Conservation (phyloP, 2,329 filamentous ascomycete genomes). For the Pseudogymnoascus sp. region DNA sequence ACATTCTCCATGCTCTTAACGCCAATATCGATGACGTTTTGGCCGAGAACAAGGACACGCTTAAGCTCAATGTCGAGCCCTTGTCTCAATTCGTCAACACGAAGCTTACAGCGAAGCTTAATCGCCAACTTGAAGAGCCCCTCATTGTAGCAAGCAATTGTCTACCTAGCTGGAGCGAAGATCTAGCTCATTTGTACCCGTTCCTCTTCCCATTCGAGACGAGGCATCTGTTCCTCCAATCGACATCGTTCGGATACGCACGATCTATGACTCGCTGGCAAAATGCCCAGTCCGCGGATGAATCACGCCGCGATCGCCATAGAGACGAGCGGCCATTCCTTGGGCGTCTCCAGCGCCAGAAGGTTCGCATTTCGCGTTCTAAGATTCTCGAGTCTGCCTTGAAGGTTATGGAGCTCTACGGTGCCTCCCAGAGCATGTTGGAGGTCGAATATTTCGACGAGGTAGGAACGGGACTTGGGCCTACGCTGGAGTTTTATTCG, state of each 20-base stretch:
- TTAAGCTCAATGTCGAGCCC: slow-evolving; percentile 72
- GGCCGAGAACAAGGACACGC: slow-evolving; percentile 63
- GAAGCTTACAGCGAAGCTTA: slow-evolving; percentile 94
- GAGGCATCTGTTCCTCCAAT: slow-evolving; percentile 91
- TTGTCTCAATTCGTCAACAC: slow-evolving; percentile 96
- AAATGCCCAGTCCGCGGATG: slow-evolving; percentile 75
- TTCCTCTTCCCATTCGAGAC: slow-evolving; percentile 99
- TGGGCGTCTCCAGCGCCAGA: slow-evolving; percentile 86
- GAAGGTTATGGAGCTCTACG: slow-evolving; percentile 98
- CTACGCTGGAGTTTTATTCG: slow-evolving; percentile 95
- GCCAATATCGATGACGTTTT: slow-evolving; percentile 88
- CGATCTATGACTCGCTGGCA: slow-evolving; percentile 98
- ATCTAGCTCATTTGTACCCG: slow-evolving; percentile 84
- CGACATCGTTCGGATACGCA: slow-evolving; percentile 95
- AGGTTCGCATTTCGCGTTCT: slow-evolving; percentile 92
- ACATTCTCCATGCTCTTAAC: slow-evolving; percentile 87
- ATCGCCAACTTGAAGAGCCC: slow-evolving; percentile 92
- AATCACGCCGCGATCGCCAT: slow-evolving; percentile 71
- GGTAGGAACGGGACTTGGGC: slow-evolving; percentile 90
- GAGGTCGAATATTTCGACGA: slow-evolving; percentile 99
- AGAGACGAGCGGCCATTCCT: slow-evolving; percentile 87
- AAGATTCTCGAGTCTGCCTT: slow-evolving; percentile 93
- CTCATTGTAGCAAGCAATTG: slow-evolving; percentile 96
- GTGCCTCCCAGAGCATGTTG: slow-evolving; percentile 88
- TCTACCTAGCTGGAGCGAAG: slow-evolving; percentile 91